phyloP scores from a whole-genome alignment of 306 rosid genomes.

The Phaseolus lunatus region DNA sequence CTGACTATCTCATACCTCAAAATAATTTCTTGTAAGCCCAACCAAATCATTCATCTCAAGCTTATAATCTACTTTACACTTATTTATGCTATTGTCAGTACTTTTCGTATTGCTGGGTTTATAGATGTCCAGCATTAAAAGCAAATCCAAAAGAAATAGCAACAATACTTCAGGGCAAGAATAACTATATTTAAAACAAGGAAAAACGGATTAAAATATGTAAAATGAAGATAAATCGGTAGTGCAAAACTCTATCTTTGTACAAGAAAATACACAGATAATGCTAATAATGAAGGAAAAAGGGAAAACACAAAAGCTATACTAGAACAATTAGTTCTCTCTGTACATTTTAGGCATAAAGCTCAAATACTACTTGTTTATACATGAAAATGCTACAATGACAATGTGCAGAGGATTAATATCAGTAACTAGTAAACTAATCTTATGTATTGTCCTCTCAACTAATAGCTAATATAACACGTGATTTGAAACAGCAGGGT shows the following conservation, averaged over 20 bases:
- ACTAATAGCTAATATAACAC: not conserved
- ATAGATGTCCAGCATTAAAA: not conserved
- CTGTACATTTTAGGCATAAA: conserved; percentile 7
- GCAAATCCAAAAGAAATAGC: conserved; percentile 15
- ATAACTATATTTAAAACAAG: not conserved
- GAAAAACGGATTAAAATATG: not conserved
- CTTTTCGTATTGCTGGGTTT: not conserved
- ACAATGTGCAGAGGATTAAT: not conserved
- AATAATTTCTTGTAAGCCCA: not conserved
- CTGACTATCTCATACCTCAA: not conserved
- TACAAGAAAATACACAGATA: not conserved
- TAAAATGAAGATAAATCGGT: not conserved
- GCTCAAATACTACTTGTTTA: conserved; percentile 14
- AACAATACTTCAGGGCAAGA: not conserved
- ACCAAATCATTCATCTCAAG: not conserved
- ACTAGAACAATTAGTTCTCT: not conserved
- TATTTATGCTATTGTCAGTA: not conserved
- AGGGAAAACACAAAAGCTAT: conserved; percentile 1
- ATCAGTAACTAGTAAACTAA: not conserved
- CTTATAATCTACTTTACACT: not conserved
- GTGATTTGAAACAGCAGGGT: conserved; percentile 8
- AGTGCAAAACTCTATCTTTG: not conserved
- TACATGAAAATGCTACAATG: conserved; percentile 8
- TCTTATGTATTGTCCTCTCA: not conserved
- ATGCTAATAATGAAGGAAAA: not conserved